These are phyloP conservation scores for Akanthomyces dipterigenus DNA, from an alignment of 2,329 filamentous ascomycete genomes.

Conservation along the genomic window DNA sequence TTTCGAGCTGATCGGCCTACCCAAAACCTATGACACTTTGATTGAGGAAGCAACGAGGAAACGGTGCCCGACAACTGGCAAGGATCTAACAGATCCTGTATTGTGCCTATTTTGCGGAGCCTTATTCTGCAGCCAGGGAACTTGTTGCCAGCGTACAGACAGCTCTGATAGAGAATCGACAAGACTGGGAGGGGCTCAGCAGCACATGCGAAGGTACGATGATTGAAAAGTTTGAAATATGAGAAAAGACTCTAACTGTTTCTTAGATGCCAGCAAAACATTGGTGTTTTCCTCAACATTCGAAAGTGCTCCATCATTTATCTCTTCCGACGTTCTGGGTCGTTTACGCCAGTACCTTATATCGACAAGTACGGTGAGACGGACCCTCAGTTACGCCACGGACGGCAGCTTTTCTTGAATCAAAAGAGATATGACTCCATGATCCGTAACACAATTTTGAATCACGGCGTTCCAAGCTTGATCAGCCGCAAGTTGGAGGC, in stretches of 20 bases:
- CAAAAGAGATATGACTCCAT: conserved; percentile 90
- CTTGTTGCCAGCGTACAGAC: conserved; percentile 73
- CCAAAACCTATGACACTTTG: conserved; percentile 83
- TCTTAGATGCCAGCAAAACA: conserved; percentile 72
- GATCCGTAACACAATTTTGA: conserved; percentile 77
- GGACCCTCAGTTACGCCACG: conserved; percentile 81
- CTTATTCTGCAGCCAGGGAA: conserved; percentile 92
- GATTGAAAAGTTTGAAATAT: not conserved
- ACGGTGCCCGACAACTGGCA: conserved; percentile 81
- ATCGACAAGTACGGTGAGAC: conserved; percentile 94
- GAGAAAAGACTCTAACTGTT: not conserved
- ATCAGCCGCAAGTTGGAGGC: conserved; percentile 88
- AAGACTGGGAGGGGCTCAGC: conserved; percentile 75
- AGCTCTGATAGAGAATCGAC: conserved; percentile 35
- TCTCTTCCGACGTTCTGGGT: conserved; percentile 73
- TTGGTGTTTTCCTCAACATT: conserved; percentile 94
- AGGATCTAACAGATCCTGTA: conserved; percentile 83
- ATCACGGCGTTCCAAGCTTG: conserved; percentile 78
- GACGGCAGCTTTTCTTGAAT: conserved; percentile 84
- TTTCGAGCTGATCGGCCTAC: conserved; percentile 87
- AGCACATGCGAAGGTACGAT: conserved; percentile 78
- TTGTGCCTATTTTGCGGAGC: conserved; percentile 93
- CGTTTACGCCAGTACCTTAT: conserved; percentile 83
- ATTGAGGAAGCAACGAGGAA: conserved; percentile 85
- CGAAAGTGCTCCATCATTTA: conserved; percentile 92